phyloP scores from a whole-genome alignment of 1,284 basidiomycete species.

The Cryptococcus maquisensis region DNA sequence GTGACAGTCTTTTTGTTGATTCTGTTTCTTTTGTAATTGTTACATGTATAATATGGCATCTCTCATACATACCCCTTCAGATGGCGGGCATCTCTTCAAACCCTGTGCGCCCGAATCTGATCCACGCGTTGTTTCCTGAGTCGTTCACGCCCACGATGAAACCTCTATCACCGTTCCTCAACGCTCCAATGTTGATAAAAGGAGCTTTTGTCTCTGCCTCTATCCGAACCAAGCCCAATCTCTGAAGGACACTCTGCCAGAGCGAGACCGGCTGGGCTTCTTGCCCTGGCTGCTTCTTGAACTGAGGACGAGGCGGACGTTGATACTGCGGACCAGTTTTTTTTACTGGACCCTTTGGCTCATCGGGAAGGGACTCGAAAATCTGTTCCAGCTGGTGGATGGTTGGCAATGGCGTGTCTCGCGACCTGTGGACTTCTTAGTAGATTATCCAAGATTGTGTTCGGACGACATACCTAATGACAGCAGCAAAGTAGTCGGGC shows the following conservation, averaged over 20 bases:
- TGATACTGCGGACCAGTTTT: conserved; percentile 44
- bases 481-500: conserved; percentile 83
- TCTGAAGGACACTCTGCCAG: background rate
- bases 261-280: background rate
- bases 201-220: conserved; percentile 1
- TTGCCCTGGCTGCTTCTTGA: background rate
- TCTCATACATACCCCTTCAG: conserved; percentile 13
- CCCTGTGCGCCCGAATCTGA: conserved; percentile 78
- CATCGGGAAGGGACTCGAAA: conserved; percentile 38
- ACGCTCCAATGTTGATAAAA: conserved; percentile 59
- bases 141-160: conserved; percentile 87
- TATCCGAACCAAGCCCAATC: background rate
- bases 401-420: conserved; percentile 39
- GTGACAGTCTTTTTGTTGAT: conserved; percentile 17
- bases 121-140: conserved; percentile 80
- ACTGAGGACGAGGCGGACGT: conserved; percentile 9
- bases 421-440: conserved; percentile 26
- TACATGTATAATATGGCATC: conserved; percentile 6
- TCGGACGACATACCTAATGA: conserved; percentile 64
- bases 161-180: conserved; percentile 80
- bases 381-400: conserved; percentile 38
- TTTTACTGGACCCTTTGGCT: conserved; percentile 29
- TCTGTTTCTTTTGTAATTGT: background rate
- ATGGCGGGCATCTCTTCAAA: conserved; percentile 77
- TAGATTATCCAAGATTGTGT: background rate